Conservation (phyloP, 1,139 yeast genomes). For the Waltiozyma sp. region DNA sequence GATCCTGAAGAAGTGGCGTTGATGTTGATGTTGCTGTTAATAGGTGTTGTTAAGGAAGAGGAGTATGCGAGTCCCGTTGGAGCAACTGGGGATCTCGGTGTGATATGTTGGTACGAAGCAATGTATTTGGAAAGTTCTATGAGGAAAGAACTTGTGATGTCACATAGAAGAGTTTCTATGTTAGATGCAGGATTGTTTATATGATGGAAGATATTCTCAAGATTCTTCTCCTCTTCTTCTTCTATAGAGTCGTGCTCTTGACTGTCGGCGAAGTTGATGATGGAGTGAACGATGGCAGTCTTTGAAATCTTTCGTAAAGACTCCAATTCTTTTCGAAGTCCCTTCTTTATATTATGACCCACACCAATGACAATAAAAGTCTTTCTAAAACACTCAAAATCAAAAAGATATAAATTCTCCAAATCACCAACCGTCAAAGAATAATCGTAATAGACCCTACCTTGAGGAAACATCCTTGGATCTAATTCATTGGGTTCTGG, state of each 20-base stretch:
- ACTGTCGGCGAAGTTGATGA: slow-evolving; percentile 41
- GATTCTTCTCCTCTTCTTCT: too few species aligned
- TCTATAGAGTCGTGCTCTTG: neutral
- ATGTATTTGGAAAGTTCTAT: slow-evolving; percentile 56
- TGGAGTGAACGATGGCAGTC: slow-evolving; percentile 50
- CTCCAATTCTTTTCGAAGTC: slow-evolving; percentile 21
- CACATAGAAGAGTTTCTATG: slow-evolving; percentile 66
- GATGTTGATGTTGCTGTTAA: neutral
- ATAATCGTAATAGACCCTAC: slow-evolving; percentile 54
- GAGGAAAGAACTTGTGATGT: slow-evolving; percentile 53
- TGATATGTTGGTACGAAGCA: slow-evolving; percentile 58
- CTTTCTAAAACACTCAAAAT: slow-evolving; percentile 82
- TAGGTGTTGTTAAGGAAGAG: neutral
- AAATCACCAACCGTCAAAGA: slow-evolving; percentile 37
- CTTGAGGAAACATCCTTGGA: slow-evolving; percentile 79
- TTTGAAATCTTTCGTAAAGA: slow-evolving; percentile 37
- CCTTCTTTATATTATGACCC: slow-evolving; percentile 11
- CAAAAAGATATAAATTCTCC: slow-evolving; percentile 59
- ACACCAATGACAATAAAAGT: slow-evolving; percentile 59
- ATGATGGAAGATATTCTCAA: neutral
- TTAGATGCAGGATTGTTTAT: slow-evolving; percentile 8
- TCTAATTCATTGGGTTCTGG: slow-evolving; percentile 34
- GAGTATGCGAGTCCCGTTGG: neutral
- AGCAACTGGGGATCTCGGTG: slow-evolving; percentile 64
- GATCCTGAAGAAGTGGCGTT: neutral